Evolutionary conservation across 2,329 filamentous ascomycete genomes (phyloP), one percentile per base, ranked within the genome.

Genomic region (Phialophora macrospora): DNA sequence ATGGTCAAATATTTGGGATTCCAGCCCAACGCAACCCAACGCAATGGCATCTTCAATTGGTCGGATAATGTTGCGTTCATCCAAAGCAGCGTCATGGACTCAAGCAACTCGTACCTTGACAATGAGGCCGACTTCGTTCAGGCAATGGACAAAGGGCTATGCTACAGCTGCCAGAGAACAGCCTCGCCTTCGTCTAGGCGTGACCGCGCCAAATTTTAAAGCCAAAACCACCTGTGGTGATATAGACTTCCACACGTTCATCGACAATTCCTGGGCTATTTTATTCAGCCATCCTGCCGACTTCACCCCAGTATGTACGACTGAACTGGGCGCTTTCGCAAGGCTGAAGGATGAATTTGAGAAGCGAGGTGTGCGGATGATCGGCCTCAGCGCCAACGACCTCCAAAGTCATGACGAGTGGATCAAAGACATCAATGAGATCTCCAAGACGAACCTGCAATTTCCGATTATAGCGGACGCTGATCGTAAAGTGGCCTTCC

Each of bases 231-330:
- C 88, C 67, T 79, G 81, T 70, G 88, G 88, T 64, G 81, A 82
- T 63, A 88, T 90, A 75, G 83, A 89, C 78, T 90, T 90, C 82
- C 88, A 90, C 80, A 80, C 89, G 71, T 90, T 85, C 81, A 88
- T 90, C 71, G 87, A 86, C 73, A 82, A 88, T 79, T 86, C 82
- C 72, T 90, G 87, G 87, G 84, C 87, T 64, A 82, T 90, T 68
- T 82, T 90, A 70, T 90, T 90, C 83, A 89, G 87, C 51, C 88
- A 90, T 80, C 88, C 88, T 46, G 87, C 81, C 54, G 93, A 97
- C 80, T 97, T 91, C 84, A 97, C 93, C 1, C 93, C 93, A 62
- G 93, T 97, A 66, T 97, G 93, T 85, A 97, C 93, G 70, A 97
- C 93, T 62, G 93, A 97, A 83, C 89, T 97, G 69, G 93, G 93